Conservation (phyloP, 1,284 basidiomycete species). For the Puccinia novopanici region DNA sequence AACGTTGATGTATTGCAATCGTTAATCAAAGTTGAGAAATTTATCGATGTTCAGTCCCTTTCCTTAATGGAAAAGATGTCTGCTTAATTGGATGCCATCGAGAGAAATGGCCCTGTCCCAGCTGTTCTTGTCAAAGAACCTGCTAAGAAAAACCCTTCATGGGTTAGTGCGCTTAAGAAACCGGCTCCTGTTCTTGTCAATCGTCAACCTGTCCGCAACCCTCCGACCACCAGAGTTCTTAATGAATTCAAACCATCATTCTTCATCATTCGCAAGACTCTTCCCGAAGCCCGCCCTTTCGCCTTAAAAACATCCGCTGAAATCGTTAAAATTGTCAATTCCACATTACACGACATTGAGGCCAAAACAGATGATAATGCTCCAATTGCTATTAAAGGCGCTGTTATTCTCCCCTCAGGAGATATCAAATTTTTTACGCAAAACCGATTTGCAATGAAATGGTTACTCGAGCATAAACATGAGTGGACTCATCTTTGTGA, state of each 20-base stretch:
- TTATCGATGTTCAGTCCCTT: no score
- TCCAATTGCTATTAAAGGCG: not conserved
- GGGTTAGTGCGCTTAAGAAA: no score
- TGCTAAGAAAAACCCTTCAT: no score
- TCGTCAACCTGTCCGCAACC: no score
- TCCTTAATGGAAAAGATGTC: no score
- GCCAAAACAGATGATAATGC: not conserved
- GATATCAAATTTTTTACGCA: not conserved
- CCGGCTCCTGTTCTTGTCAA: no score
- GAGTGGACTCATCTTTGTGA: conserved; percentile 4
- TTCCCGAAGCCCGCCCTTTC: not conserved
- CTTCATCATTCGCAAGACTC: conserved; percentile 7
- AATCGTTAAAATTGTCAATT: not conserved
- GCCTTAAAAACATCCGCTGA: not conserved
- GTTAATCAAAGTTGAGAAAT: no score
- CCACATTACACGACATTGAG: not conserved
- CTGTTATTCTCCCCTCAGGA: not conserved
- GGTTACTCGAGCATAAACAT: not conserved
- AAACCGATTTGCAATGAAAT: not conserved
- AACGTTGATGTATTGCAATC: no score
- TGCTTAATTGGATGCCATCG: no score
- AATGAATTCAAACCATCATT: conserved; percentile 22
- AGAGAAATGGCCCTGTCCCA: no score
- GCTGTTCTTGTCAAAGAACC: no score
- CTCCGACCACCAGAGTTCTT: not conserved